These are phyloP conservation scores for Macrotyloma uniflorum DNA, from an alignment of 306 rosid species.

Conservation along the genomic window DNA sequence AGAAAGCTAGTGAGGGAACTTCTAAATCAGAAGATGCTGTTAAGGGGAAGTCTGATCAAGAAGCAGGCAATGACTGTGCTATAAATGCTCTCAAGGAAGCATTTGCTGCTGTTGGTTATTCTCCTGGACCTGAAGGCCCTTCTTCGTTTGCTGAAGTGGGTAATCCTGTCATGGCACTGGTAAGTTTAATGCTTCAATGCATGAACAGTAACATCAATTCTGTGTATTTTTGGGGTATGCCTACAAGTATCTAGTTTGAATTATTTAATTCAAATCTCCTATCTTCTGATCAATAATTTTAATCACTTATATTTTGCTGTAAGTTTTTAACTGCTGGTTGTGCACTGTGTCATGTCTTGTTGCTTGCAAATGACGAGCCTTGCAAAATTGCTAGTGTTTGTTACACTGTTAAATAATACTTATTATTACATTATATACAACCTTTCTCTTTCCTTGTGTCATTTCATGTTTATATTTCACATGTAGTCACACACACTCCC, in stretches of 20 bases:
- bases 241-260: constrained; percentile 10
- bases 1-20: constrained; percentile 52
- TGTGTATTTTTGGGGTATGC: constrained; percentile 9
- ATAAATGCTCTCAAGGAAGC: constrained; percentile 81
- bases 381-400: constrained; percentile 28
- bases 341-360: constrained; percentile 19
- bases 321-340: constrained; percentile 12
- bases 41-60: constrained; percentile 49
- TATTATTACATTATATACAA: constrained; percentile 4
- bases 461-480: constrained; percentile 17
- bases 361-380: constrained; percentile 14
- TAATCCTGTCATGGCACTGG: constrained; percentile 93
- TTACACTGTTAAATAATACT: constrained; percentile 24
- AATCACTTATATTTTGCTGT: constrained; percentile 25
- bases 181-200: constrained; percentile 50
- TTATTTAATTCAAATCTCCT: constrained; percentile 10
- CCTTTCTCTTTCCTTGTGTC: constrained; percentile 2
- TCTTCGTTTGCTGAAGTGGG: constrained; percentile 86
- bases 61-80: constrained; percentile 58
- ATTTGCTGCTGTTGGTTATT: constrained; percentile 81
- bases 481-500: constrained; percentile 4
- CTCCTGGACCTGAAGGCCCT: constrained; percentile 61
- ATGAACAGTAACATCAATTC: neutral
- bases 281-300: constrained; percentile 1
- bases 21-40: constrained; percentile 50